phyloP scores from a whole-genome alignment of 495 filamentous ascomycete genomes.

The Schizothecium vesticola region DNA sequence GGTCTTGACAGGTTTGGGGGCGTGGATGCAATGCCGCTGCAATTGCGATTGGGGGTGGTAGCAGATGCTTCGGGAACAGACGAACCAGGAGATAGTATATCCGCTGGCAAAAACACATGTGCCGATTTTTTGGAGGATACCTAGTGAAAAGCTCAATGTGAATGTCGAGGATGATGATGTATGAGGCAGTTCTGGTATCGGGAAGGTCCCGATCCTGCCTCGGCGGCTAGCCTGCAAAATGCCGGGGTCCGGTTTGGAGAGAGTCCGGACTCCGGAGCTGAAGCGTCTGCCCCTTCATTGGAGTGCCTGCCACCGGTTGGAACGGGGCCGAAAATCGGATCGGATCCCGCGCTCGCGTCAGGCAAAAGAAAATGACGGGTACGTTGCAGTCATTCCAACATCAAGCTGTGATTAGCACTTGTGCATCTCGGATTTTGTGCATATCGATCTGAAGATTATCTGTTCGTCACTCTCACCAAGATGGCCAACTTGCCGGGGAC shows the following conservation, averaged over 20 bases:
- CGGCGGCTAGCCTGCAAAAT: background rate
- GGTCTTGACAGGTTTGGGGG: background rate
- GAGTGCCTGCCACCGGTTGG: background rate
- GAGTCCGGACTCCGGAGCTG: constrained; percentile 19
- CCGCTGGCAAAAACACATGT: background rate
- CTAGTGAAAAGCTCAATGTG: background rate
- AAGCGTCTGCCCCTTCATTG: background rate
- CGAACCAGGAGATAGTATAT: background rate
- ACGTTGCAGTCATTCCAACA: no score
- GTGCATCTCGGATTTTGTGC: no score
- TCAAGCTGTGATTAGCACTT: no score
- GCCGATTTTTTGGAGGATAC: background rate
- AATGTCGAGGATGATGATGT: background rate
- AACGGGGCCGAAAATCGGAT: background rate
- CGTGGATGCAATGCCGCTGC: background rate
- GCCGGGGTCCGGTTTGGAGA: constrained; percentile 30
- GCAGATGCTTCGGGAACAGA: background rate
- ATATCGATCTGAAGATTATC: background rate
- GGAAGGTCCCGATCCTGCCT: background rate
- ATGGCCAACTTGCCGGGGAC: background rate
- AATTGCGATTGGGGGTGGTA: background rate
- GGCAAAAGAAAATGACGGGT: no score
- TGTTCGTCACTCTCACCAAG: background rate
- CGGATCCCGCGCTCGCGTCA: background rate
- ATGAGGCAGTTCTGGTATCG: background rate